Percentiles rank a stretch among this genome's conserved stretches.
These are phyloP conservation scores for Penicillium griseofulvum DNA, from an alignment of 2,329 filamentous ascomycete species.

Conservation along the genomic window DNA sequence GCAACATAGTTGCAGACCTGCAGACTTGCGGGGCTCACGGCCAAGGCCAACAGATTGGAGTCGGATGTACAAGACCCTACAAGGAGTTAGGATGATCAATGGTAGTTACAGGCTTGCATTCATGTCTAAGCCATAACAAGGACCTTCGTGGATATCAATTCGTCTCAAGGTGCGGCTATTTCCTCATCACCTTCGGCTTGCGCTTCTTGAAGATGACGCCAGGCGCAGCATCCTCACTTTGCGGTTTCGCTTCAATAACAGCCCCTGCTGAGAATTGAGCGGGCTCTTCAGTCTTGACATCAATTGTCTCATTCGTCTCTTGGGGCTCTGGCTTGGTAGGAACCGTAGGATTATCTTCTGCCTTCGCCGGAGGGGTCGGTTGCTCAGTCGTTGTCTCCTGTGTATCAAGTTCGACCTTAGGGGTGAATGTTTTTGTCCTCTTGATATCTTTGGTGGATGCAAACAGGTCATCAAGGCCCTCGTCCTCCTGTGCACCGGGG, in stretches of 20 bases:
- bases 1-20: background rate
- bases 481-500: slow-evolving; percentile 39
- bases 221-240: slow-evolving; percentile 23
- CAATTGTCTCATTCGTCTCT: slow-evolving; percentile 12
- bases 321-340: slow-evolving; percentile 5
- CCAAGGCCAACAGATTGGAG: background rate
- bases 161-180: slow-evolving; percentile 22
- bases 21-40: background rate
- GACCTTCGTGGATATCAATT: background rate
- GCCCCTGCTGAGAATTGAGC: slow-evolving; percentile 3
- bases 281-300: slow-evolving; percentile 31
- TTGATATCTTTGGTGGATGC: slow-evolving; percentile 41
- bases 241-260: slow-evolving; percentile 9
- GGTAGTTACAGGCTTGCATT: background rate
- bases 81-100: background rate
- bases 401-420: slow-evolving; percentile 14
- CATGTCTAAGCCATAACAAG: background rate
- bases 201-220: slow-evolving; percentile 51
- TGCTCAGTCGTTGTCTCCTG: slow-evolving; percentile 11
- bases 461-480: slow-evolving; percentile 45
- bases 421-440: slow-evolving; percentile 27
- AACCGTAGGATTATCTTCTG: slow-evolving; percentile 18
- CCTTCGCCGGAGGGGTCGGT: slow-evolving; percentile 9
- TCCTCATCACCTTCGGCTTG: slow-evolving; percentile 46
- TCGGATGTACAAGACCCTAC: background rate